A percentile compares a stretch with the other conserved stretches of the same genome.
Evolutionary conservation across 169 alveolate species (phyloP).

Genomic region (Plasmodium knowlesi): DNA sequence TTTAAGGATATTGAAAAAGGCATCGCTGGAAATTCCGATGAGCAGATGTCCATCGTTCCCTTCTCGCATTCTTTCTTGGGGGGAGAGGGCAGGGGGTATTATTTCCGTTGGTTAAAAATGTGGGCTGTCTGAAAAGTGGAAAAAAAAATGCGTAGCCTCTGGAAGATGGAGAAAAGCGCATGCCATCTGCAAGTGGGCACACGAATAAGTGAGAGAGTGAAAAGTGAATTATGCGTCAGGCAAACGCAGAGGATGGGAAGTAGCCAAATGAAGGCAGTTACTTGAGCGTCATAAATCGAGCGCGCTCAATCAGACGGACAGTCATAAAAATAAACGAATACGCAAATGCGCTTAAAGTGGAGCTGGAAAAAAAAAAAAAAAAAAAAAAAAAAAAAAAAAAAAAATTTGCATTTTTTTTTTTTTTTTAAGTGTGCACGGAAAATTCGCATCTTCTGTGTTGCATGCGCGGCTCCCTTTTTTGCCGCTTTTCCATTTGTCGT

Average conservation of each 20-base stretch:
- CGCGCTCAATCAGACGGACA: neutral
- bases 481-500: neutral
- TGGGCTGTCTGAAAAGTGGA: neutral
- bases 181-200: neutral
- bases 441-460: neutral
- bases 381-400: constrained; percentile 5
- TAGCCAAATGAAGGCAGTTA: neutral
- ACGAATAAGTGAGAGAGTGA: neutral
- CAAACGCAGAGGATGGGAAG: neutral
- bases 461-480: neutral
- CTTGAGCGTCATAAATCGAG: neutral
- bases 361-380: neutral
- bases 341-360: neutral
- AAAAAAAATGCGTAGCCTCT: too few relatives aligned
- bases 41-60: constrained; percentile 15
- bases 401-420: neutral
- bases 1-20: constrained; percentile 18
- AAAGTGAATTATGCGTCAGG: neutral
- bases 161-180: neutral
- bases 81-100: neutral
- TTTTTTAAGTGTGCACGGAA: constrained; percentile 1
- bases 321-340: neutral
- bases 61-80: constrained; percentile 17
- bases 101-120: neutral
- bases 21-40: constrained; percentile 8